Evolutionary conservation across 371 early-diverging fungal species (phyloP).

Genomic region (Mortierella sp.): DNA sequence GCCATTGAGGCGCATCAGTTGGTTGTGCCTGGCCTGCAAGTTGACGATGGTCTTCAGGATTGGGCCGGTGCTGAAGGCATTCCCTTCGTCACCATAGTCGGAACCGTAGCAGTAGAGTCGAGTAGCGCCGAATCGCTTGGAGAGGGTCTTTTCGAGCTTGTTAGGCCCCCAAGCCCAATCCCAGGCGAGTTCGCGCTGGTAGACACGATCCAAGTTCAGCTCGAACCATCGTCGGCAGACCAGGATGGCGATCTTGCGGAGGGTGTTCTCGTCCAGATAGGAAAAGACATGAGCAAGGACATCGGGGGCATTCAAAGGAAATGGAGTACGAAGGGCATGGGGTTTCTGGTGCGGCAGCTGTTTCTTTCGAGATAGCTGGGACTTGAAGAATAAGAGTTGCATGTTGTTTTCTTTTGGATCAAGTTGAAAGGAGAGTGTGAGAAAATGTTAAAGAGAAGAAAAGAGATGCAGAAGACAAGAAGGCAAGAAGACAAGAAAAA

Average conservation of each 20-base stretch:
- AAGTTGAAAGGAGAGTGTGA: neutral
- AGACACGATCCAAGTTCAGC: neutral
- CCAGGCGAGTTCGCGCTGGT: neutral
- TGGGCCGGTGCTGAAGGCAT: neutral
- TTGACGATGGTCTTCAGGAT: neutral
- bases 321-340: neutral
- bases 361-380: neutral
- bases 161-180: neutral
- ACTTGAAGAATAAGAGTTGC: neutral
- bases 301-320: neutral
- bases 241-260: neutral
- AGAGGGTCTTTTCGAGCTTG: neutral
- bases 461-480: neutral
- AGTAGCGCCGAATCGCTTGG: neutral
- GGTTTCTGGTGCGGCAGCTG: neutral
- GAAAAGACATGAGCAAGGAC: neutral
- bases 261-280: constrained; percentile 8
- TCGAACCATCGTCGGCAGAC: constrained; percentile 3
- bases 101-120: neutral
- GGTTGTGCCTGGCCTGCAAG: neutral
- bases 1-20: neutral
- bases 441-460: neutral
- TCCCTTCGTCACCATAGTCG: neutral
- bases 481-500: neutral
- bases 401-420: too few relatives aligned